phyloP scores from a whole-genome alignment of 305 asterid species.

The Fraxinus paxiana region DNA sequence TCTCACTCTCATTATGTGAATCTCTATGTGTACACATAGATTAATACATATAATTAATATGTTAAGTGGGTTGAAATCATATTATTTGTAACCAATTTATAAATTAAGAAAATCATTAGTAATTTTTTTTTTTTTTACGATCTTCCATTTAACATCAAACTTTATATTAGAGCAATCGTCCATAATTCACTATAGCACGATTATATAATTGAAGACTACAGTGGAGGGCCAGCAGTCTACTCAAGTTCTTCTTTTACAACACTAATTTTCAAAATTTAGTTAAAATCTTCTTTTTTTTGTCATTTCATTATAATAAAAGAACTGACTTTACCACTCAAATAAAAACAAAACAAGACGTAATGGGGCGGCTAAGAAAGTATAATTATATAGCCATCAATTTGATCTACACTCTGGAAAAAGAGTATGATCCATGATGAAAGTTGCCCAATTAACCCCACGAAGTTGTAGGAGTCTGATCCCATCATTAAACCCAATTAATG shows the following conservation, averaged over 20 bases:
- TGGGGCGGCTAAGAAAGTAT: conserved; percentile 25
- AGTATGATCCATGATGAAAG: conserved; percentile 1
- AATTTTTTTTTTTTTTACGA: neutral
- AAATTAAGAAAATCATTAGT: neutral
- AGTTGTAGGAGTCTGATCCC: conserved; percentile 19
- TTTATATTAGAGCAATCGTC: neutral
- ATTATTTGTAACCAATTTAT: neutral
- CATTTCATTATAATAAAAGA: neutral
- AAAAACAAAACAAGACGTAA: neutral
- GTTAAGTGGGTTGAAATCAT: neutral
- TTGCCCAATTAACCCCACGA: neutral
- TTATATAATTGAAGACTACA: no score
- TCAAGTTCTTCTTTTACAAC: neutral
- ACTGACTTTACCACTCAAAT: neutral
- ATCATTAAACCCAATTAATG: conserved; percentile 31
- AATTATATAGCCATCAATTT: neutral
- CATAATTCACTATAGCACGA: neutral
- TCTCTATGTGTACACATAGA: no score
- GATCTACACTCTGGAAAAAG: neutral
- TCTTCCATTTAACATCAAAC: neutral
- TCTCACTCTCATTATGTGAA: no score
- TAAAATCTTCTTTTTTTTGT: neutral
- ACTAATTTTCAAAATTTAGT: neutral
- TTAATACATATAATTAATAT: no score
- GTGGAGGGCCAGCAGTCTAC: neutral